Evolutionary conservation across 257 asterid species (phyloP).

Genomic region (Solanum chaucha): DNA sequence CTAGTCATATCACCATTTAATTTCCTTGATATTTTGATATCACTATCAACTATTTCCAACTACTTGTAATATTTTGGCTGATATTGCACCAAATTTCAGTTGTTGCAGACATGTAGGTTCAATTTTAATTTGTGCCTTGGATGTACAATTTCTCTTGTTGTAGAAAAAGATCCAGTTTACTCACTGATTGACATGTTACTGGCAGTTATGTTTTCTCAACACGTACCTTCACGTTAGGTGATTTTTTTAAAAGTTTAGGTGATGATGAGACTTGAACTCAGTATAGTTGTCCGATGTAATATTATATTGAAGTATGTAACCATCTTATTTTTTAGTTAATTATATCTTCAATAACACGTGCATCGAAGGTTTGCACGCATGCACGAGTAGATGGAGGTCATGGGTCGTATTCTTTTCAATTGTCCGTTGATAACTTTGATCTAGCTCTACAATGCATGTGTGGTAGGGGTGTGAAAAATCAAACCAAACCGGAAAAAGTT

Average conservation of each 20-base stretch:
- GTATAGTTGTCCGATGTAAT: background rate
- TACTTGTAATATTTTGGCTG: background rate
- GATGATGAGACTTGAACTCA: background rate
- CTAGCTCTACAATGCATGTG: background rate
- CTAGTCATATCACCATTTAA: background rate
- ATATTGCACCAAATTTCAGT: background rate
- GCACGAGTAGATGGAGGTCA: background rate
- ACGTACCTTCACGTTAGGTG: background rate
- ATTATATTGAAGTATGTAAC: background rate
- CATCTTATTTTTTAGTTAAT: background rate
- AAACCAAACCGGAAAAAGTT: too few relatives aligned
- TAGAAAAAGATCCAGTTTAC: background rate
- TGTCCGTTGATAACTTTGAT: background rate
- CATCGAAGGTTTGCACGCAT: background rate
- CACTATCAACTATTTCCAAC: background rate
- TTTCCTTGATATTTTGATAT: background rate
- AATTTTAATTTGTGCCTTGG: background rate
- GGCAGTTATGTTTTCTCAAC: background rate
- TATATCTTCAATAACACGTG: background rate
- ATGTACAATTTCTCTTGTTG: background rate
- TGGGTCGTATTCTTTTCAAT: background rate
- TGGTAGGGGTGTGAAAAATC: too few relatives aligned
- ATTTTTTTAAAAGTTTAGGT: accelerated
- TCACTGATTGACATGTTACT: background rate
- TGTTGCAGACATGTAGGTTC: background rate